Conservation (phyloP, 75 land plant genomes). For the Selaginella moellendorffii region DNA sequence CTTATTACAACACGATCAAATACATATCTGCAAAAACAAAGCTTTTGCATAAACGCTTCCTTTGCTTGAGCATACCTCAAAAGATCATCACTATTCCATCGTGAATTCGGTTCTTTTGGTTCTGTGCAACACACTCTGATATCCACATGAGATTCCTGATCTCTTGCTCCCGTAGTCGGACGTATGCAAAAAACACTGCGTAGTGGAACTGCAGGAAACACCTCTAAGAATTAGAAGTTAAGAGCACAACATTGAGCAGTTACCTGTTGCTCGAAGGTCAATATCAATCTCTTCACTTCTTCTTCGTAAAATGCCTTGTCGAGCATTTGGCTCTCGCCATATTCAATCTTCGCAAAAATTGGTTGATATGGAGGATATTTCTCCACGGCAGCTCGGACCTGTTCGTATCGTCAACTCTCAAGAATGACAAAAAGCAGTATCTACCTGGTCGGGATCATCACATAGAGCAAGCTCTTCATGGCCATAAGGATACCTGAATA, state of each 20-base stretch:
- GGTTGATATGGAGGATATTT: slow-evolving; percentile 95
- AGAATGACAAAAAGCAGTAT: not conserved
- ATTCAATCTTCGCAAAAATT: slow-evolving; percentile 79
- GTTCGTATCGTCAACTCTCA: not conserved
- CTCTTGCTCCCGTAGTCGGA: slow-evolving; percentile 73
- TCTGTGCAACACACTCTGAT: slow-evolving; percentile 79
- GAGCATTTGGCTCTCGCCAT: slow-evolving; percentile 96
- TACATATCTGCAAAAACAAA: too few relatives aligned
- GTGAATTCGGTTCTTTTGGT: slow-evolving; percentile 71
- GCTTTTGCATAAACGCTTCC: too few relatives aligned
- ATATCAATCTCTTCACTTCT: slow-evolving; percentile 91
- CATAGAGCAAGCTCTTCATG: slow-evolving; percentile 94
- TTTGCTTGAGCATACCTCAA: too few relatives aligned
- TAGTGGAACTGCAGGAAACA: slow-evolving; percentile 59
- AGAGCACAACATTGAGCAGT: not conserved
- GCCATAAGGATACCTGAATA: slow-evolving; percentile 79
- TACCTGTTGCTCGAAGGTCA: slow-evolving; percentile 95
- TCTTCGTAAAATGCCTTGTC: slow-evolving; percentile 98
- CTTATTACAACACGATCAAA: too few relatives aligned
- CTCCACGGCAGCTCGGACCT: slow-evolving; percentile 94
- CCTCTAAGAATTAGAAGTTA: not conserved
- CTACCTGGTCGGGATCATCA: slow-evolving; percentile 93
- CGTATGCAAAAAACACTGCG: slow-evolving; percentile 72
- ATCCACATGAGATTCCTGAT: slow-evolving; percentile 86
- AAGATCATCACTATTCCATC: slow-evolving; percentile 80